These are phyloP conservation scores for Pleurotus sapidus DNA, from an alignment of 768 basidiomycete species.

Conservation along the genomic window DNA sequence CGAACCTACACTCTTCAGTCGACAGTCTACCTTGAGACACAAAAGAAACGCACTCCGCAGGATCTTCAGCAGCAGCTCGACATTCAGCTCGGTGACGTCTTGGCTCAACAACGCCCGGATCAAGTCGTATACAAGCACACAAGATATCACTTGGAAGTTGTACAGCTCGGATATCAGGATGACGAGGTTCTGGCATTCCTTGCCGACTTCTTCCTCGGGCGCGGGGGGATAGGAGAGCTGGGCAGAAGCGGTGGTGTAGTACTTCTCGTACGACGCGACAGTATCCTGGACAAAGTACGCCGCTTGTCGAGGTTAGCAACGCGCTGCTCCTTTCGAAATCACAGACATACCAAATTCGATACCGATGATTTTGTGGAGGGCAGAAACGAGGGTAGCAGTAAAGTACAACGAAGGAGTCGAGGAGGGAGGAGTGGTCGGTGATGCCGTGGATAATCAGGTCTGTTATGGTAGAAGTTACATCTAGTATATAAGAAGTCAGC, in stretches of 20 bases:
- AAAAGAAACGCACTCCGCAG: slow-evolving; percentile 60
- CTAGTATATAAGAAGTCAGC: slow-evolving; percentile 32
- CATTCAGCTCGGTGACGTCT: slow-evolving; percentile 70
- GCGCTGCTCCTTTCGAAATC: neutral
- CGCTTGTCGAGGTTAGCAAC: slow-evolving; percentile 37
- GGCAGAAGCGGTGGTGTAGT: slow-evolving; percentile 34
- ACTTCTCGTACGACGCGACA: slow-evolving; percentile 63
- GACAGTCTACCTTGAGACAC: neutral
- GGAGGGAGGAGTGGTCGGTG: slow-evolving; percentile 71
- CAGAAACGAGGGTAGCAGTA: slow-evolving; percentile 84
- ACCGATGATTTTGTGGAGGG: slow-evolving; percentile 77
- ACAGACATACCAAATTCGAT: slow-evolving; percentile 76
- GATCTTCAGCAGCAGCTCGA: slow-evolving; percentile 86
- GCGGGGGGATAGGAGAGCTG: slow-evolving; percentile 3
- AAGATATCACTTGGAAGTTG: slow-evolving; percentile 93
- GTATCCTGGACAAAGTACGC: slow-evolving; percentile 80
- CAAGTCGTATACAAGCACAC: slow-evolving; percentile 85
- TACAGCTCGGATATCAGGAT: slow-evolving; percentile 90
- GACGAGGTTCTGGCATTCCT: slow-evolving; percentile 87
- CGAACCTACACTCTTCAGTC: slow-evolving; percentile 56
- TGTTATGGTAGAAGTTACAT: slow-evolving; percentile 79
- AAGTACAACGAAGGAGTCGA: slow-evolving; percentile 88
- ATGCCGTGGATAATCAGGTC: slow-evolving; percentile 76
- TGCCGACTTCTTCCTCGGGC: slow-evolving; percentile 49
- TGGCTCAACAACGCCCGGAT: slow-evolving; percentile 70